phyloP scores from a whole-genome alignment of 345 rosid genomes.

The Eucalyptus dawsonii region DNA sequence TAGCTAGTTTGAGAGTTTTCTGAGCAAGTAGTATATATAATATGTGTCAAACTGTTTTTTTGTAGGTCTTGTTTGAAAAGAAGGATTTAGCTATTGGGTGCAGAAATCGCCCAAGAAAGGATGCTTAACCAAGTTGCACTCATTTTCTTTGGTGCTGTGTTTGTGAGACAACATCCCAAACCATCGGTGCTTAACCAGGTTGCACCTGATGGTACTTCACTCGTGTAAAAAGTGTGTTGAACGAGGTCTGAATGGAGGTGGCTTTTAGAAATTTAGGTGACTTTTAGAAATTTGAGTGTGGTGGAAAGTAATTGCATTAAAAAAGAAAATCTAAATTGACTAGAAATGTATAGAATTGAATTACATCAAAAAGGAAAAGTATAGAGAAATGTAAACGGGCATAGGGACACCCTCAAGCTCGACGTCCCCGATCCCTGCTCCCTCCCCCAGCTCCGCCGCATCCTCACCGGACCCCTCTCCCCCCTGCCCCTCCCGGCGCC shows the following conservation, averaged over 20 bases:
- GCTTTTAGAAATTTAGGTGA: too few species aligned
- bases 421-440: constrained; percentile 24
- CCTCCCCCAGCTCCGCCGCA: constrained; percentile 21
- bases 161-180: too few species aligned
- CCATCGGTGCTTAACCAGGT: too few species aligned
- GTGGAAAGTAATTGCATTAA: neutral
- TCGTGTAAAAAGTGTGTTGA: neutral
- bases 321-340: neutral
- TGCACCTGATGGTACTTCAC: neutral
- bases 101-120: too few species aligned
- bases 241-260: neutral
- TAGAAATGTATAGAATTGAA: neutral
- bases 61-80: too few species aligned
- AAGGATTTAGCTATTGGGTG: too few species aligned
- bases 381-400: neutral
- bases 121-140: too few species aligned
- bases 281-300: neutral
- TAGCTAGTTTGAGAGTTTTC: too few species aligned
- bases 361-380: neutral
- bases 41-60: too few species aligned
- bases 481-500: neutral
- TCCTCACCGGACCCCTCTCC: neutral
- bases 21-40: too few species aligned
- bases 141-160: too few species aligned
- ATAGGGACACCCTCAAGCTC: constrained; percentile 24